Percentiles rank a stretch among this genome's conserved stretches.
Conservation (phyloP, 2,329 filamentous ascomycete genomes). For the Xylariales sp. region DNA sequence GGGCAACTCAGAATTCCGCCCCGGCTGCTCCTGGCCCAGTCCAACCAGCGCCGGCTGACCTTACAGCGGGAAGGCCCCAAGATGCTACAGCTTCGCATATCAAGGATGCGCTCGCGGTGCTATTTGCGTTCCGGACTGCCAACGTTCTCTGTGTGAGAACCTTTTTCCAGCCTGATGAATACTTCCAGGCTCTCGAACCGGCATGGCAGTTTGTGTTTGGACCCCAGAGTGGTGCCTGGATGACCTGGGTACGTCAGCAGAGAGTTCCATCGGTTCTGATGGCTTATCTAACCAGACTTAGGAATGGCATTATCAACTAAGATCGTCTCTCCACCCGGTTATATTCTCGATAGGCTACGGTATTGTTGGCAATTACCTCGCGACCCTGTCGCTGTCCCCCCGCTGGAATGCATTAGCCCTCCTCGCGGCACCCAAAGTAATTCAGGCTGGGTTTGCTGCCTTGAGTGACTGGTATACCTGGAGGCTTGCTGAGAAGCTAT, state of each 20-base stretch:
- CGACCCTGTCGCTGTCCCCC: constrained; percentile 6
- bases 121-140: constrained; percentile 68
- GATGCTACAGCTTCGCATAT: constrained; percentile 24
- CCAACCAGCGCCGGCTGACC: constrained; percentile 1
- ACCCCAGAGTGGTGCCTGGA: constrained; percentile 71
- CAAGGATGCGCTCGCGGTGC: constrained; percentile 29
- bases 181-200: constrained; percentile 91
- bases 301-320: constrained; percentile 89
- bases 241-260: constrained; percentile 76
- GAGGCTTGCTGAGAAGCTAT: constrained; percentile 70
- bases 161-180: constrained; percentile 98
- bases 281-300: constrained; percentile 29
- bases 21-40: background rate
- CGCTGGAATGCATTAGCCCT: constrained; percentile 31
- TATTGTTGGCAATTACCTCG: constrained; percentile 51
- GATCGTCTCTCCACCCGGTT: constrained; percentile 86
- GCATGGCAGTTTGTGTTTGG: constrained; percentile 90
- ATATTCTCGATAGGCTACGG: constrained; percentile 77
- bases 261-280: background rate
- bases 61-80: constrained; percentile 17
- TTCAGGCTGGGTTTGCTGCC: constrained; percentile 76
- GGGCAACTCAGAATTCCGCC: background rate
- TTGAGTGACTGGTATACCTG: constrained; percentile 83
- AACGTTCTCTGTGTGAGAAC: constrained; percentile 78
- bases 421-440: constrained; percentile 65